These are phyloP conservation scores for Coemansia sp. DNA, from an alignment of 192 early-diverging fungal species.

Conservation along the genomic window DNA sequence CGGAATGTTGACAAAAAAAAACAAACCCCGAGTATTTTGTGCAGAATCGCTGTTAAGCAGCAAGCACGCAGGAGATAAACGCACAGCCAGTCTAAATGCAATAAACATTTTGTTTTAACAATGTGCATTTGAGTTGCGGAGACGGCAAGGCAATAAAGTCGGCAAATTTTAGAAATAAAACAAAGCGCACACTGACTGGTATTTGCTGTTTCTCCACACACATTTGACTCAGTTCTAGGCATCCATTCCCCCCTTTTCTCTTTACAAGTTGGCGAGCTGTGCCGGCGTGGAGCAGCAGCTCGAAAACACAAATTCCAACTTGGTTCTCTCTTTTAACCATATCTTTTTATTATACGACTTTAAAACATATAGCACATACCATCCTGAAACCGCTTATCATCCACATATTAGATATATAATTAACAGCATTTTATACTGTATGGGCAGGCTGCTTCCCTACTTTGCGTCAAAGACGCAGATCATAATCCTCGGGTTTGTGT, in stretches of 20 bases:
- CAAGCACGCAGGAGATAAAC: neutral
- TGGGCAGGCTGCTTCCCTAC: conserved; percentile 2
- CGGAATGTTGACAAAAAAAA: neutral
- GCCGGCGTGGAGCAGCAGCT: too few species aligned
- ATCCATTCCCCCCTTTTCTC: neutral
- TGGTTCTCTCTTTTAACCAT: neutral
- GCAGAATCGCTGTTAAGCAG: too few species aligned
- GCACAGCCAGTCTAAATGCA: neutral
- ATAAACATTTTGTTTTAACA: neutral
- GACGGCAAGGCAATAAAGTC: neutral
- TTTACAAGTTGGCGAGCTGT: neutral
- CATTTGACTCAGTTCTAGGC: neutral
- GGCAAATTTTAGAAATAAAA: neutral
- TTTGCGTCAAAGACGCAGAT: conserved; percentile 56
- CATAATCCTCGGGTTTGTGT: conserved; percentile 66
- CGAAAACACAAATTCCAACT: neutral
- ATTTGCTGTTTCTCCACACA: neutral
- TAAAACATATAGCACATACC: neutral
- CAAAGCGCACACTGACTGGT: neutral
- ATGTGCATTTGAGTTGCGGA: neutral
- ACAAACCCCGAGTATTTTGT: neutral
- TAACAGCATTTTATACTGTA: neutral
- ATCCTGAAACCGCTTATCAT: too few species aligned
- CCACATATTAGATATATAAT: too few species aligned
- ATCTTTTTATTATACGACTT: neutral